Percentiles rank a stretch among this genome's conserved stretches.
These are phyloP conservation scores for Russula sp. DNA, from an alignment of 768 basidiomycete species.

Conservation along the genomic window DNA sequence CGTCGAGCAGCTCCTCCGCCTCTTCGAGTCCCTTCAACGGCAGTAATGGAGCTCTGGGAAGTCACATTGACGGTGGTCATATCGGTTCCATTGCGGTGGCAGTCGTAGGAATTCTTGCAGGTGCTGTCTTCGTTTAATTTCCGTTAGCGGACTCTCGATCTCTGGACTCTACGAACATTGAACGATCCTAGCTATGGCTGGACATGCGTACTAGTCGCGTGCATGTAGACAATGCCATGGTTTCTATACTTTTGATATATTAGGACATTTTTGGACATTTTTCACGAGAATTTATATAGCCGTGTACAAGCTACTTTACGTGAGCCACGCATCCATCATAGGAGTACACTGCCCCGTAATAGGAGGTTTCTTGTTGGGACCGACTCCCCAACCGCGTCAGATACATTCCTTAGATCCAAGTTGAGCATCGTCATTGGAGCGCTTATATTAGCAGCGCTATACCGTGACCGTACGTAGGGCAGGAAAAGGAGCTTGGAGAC, in stretches of 20 bases:
- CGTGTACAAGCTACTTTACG: neutral
- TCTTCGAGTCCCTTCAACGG: slow-evolving; percentile 12
- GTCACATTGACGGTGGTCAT: neutral
- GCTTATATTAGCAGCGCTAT: too few relatives aligned
- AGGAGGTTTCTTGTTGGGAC: too few relatives aligned
- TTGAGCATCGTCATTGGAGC: too few relatives aligned
- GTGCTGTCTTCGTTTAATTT: slow-evolving; percentile 7
- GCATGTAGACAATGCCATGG: neutral
- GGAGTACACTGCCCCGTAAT: too few relatives aligned
- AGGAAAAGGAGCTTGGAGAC: neutral
- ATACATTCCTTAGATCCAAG: neutral
- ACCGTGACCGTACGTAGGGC: neutral
- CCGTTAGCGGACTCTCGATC: neutral
- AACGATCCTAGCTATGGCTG: neutral
- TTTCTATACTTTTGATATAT: slow-evolving; percentile 2
- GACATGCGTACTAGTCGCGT: neutral
- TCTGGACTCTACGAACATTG: slow-evolving; percentile 4
- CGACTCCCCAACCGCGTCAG: too few relatives aligned
- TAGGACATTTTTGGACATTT: slow-evolving; percentile 1
- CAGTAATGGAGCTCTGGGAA: slow-evolving; percentile 1
- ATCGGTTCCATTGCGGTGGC: slow-evolving; percentile 1
- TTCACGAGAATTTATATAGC: neutral
- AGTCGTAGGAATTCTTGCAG: slow-evolving; percentile 11
- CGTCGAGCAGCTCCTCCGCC: neutral
- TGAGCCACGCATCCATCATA: neutral